Conservation (phyloP, 805 yeast genomes). For the Barnettozyma siamensis region DNA sequence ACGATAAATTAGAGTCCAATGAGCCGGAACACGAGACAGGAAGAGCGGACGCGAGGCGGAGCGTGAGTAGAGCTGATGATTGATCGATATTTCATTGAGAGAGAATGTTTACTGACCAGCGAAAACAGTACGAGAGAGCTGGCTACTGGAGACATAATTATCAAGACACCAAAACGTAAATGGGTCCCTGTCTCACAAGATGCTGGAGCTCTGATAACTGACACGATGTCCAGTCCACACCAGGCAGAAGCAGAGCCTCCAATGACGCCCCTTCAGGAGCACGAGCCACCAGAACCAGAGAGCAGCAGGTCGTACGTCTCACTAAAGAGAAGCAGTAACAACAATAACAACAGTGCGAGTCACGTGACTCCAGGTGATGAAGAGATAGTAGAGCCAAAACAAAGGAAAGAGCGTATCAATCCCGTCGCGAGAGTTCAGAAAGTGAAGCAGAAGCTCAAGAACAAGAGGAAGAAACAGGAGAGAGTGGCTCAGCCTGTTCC, state of each 20-base stretch:
- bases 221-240: conserved; percentile 8
- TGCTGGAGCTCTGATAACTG: conserved; percentile 19
- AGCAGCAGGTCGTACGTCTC: conserved; percentile 5
- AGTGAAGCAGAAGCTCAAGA: background rate
- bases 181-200: conserved; percentile 16
- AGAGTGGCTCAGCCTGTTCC: background rate
- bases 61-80: conserved; percentile 7
- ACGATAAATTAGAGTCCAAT: background rate
- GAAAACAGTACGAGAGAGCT: conserved; percentile 8
- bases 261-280: background rate
- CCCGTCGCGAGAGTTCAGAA: background rate
- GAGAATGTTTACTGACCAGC: too few relatives aligned
- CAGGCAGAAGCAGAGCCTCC: conserved; percentile 7
- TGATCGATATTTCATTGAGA: too few relatives aligned
- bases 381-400: too few relatives aligned
- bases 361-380: background rate
- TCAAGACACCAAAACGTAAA: conserved; percentile 11
- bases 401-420: too few relatives aligned
- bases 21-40: conserved; percentile 16
- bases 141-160: conserved; percentile 9
- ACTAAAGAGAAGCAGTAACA: background rate
- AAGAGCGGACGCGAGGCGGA: conserved; percentile 16
- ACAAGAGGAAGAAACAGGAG: background rate
- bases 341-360: too few relatives aligned
- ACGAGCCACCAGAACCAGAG: background rate